Base-by-base conservation (phyloP, 805 yeast species). In the Sugiyamaella smithiae region DNA sequence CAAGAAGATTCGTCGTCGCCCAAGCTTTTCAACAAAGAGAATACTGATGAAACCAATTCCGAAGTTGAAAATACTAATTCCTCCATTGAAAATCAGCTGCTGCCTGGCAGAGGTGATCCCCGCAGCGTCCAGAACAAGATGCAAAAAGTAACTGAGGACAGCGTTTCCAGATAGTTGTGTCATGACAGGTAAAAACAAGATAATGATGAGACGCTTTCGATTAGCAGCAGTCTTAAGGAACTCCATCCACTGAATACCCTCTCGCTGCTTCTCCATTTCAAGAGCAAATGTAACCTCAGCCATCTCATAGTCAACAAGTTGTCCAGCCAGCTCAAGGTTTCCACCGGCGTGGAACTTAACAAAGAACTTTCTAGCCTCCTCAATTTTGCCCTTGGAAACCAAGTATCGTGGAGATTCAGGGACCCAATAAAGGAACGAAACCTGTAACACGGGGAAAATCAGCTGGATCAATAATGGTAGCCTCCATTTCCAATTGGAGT, bases 91-190 rank as follows among this genome's bases (percentile, higher is more conserved):
- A 17, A 33, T 44, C 6, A 53, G 38, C 38, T 49, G 53, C 2
- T 41, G 31, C 17, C 31, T n/a, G 22, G 49, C 14, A 29, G 41
- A 29, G 12, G 76, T 75, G 56, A 78, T 74, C 50, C 84, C 83
- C 59, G 78, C 76, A 23, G 78, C 72, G 50, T 66, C 60, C 52
- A 79, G 68, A n/a, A 80, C 82, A 56, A 70, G 69, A 53, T 69
- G 67, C 54, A 77, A 63, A 62, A 76, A 77, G 67, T 76, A 77
- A 12, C 53, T 47, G 2, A 48, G 32, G 3, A 53, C 14, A 14
- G 53, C 52, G 41, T 53, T 53, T 11, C 57, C 57, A 20, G 44
- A 45, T 40, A 43, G 40, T 40, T 52, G 56, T 8, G 29, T 24
- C 49, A 49, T 45, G 11, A 38, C 35, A 2, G 53, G 46, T 16